Conservation (phyloP, 202 grass and related monocot species). For the Sporobolus alterniflorus region DNA sequence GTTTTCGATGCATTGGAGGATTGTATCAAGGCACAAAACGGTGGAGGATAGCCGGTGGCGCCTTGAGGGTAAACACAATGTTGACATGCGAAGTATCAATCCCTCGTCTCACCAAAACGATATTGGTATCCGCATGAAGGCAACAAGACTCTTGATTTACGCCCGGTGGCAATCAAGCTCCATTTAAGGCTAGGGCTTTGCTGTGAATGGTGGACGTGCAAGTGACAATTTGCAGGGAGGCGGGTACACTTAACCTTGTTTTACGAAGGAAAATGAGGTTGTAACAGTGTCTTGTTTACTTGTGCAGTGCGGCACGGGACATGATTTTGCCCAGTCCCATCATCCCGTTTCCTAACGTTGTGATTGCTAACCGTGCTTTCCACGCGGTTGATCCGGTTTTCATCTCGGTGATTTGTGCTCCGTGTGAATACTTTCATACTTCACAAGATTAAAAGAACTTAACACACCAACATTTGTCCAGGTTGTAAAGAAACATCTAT, state of each 20-base stretch:
- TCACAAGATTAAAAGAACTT: not conserved
- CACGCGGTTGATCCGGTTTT: not conserved
- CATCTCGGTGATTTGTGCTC: not conserved
- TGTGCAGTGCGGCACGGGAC: not conserved
- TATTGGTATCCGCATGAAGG: not conserved
- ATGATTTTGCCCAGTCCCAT: not conserved
- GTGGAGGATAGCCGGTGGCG: not conserved
- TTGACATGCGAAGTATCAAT: conserved; percentile 1
- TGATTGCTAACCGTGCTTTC: not conserved
- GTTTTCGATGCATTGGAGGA: conserved; percentile 2
- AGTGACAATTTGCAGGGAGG: not conserved
- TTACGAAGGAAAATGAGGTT: not conserved
- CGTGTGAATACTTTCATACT: not conserved
- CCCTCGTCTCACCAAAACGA: not conserved
- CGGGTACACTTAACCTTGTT: not conserved
- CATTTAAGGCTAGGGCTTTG: too few species aligned
- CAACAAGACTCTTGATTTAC: not conserved
- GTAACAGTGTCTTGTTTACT: not conserved
- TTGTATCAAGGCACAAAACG: not conserved
- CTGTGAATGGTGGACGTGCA: not conserved
- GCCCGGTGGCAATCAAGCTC: not conserved
- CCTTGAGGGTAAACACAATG: conserved; percentile 2
- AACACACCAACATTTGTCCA: too few species aligned
- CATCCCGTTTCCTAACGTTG: not conserved
- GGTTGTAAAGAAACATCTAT: not conserved